Evolutionary conservation across 495 filamentous ascomycete genomes (phyloP), one percentile per base, ranked within the genome.

Genomic region (Mytilinidion resinicola): DNA sequence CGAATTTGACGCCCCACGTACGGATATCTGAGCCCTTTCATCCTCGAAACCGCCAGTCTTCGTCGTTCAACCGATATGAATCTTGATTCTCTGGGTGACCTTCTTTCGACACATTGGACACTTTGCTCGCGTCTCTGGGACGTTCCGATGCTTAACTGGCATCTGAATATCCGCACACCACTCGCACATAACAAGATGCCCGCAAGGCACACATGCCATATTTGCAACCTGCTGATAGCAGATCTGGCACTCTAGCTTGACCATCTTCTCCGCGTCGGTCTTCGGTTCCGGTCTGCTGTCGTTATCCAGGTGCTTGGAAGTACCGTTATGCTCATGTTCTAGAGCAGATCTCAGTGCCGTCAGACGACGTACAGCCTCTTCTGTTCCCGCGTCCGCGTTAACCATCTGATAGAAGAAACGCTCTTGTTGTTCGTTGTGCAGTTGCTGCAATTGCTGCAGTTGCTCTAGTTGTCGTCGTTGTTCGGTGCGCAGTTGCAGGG

Each of bases 191-290:
- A 79, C 75, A 44, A 80, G 67, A 67, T 83, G 80, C 7, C 78
- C 81, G 49, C 81, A 84, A 2, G 81, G 81, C 12, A 83, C 63
- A 10, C 81, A 56, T 12, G 77, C 74, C 0, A 77, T 80, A 66
- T 82, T 77, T 9, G 81, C 76, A 2, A 79, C 34, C 63, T 84
- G 81, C 0, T 65, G 69, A 55, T 78, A 78, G 64, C 81, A 84
- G 33, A 82, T 72, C 53, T 78, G 77, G 60, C 81, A 84, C 53
- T 79, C 75, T 49, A 82, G 69, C 20, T 74, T 77, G 25, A 81
- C 62, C 35, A 64, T 76, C 72, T 82, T 64, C 21, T 77, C 72
- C 3, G 73, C 74, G 3, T 76, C 69, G 35, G 72, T 73, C 55
- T 77, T 70, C 2, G 80, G 76, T 15, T 70, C 66, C 0, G 81